phyloP scores from a whole-genome alignment of 768 basidiomycete genomes.

The Suillus brevipes region DNA sequence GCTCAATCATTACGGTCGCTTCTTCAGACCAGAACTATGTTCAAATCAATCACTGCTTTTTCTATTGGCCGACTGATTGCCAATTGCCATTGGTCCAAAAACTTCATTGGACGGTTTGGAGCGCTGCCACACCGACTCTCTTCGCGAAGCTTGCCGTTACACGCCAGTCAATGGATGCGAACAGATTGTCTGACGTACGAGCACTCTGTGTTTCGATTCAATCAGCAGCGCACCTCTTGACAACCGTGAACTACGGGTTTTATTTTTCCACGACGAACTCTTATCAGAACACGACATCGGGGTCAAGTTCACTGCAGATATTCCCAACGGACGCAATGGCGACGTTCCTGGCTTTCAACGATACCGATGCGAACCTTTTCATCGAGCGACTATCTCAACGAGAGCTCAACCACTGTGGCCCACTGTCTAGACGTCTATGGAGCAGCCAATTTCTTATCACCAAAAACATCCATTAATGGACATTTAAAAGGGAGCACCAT shows the following conservation, averaged over 20 bases:
- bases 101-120: background rate
- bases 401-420: background rate
- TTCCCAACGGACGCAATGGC: background rate
- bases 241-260: background rate
- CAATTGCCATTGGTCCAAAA: background rate
- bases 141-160: background rate
- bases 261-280: background rate
- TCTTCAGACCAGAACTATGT: background rate
- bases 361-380: no score
- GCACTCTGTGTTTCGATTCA: background rate
- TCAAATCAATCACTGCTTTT: background rate
- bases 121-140: background rate
- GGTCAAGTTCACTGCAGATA: background rate
- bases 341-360: background rate
- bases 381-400: background rate
- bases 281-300: background rate
- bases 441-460: background rate
- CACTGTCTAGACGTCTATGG: no score
- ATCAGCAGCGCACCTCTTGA: background rate
- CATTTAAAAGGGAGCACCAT: slow-evolving; percentile 1
- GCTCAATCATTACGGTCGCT: background rate
- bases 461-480: background rate
- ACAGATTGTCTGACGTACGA: background rate
- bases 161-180: background rate
- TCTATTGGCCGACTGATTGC: background rate